Base-by-base conservation (phyloP, 768 basidiomycete species). In the Kwoniella mangroviensis region DNA sequence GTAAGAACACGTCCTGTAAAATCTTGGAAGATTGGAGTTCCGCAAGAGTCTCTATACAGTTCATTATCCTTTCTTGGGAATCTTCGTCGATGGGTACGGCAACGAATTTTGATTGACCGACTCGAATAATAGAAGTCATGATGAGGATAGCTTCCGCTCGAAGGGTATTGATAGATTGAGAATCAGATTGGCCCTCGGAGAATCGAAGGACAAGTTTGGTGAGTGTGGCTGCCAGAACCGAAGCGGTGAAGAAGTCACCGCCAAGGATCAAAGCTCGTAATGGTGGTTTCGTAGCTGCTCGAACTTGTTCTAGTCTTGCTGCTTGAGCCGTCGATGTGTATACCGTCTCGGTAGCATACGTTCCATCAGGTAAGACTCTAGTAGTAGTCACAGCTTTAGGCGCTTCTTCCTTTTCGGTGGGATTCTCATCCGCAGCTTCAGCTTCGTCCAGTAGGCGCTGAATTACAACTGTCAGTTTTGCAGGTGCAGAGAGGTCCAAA, bases 21-120 rank as follows among this genome's bases (percentile, higher is more conserved):
- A 93, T 92, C 59, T 86, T 85, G 6, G 86, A 85, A 7, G 72
- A 75, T 68, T 89, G 86, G 42, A 96, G 85, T 72, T 94, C 90
- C 74, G 94, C 93, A 77, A 99, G 85, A 1, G 94, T 93, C 80
- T 93, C 91, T 63, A 99, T 91, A 84, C 97, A 99, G 83, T 91
- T 92, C 87, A 97, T 88, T 84, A 99, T 93, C 26, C 97, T 90
- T 83, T 99, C 97, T 74, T 89, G 91, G 5, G 94, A 95, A 82
- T 99, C 97, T 82, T 99, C 97, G 85, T 99, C 97, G 73, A 99
- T 99, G n/a, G 92, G 91, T 1, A 90, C 90, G 0, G 92, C 89
- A 54, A 91, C 92, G 75, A 96, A 95, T 81, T 95, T 96, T 64
- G 94, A 95, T 84, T 98, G 96, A 45, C 97, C 97, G 65, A 98